These are phyloP conservation scores for Talaromyces sp. DNA, from an alignment of 2,329 filamentous ascomycete species.

Conservation along the genomic window DNA sequence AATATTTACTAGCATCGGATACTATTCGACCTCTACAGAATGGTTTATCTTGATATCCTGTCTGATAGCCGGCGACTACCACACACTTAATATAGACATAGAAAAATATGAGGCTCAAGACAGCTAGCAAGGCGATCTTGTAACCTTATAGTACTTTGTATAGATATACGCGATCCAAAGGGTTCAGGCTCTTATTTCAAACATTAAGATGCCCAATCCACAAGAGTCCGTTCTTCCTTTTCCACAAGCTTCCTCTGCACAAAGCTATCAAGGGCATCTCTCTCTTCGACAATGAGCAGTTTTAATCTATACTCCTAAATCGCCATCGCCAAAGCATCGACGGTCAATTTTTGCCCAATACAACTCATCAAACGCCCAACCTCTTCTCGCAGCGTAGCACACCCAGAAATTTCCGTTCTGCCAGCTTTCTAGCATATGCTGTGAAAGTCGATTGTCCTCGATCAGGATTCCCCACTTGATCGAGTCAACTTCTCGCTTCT, in stretches of 20 bases:
- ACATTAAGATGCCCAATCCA: not conserved
- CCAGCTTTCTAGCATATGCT: conserved; percentile 24
- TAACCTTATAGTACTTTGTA: not conserved
- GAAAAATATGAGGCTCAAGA: not conserved
- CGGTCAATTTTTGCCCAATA: conserved; percentile 29
- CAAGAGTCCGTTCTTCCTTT: not conserved
- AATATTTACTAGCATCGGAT: conserved; percentile 14
- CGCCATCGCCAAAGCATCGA: conserved; percentile 26
- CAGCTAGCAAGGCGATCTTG: not conserved
- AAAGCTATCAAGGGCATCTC: conserved; percentile 23
- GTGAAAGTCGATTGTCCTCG: conserved; percentile 21
- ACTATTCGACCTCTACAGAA: not conserved
- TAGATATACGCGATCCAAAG: not conserved
- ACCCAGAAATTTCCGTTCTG: conserved; percentile 26
- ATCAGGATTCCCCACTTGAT: not conserved
- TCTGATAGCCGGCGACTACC: not conserved
- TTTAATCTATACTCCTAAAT: conserved; percentile 22
- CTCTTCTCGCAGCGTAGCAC: conserved; percentile 26
- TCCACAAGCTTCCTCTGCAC: conserved; percentile 22
- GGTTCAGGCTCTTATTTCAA: not conserved
- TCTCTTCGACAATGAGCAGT: conserved; percentile 25
- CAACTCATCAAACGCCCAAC: conserved; percentile 30
- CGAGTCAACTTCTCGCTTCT: not conserved
- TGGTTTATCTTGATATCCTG: not conserved
- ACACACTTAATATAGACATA: not conserved